Evolutionary conservation across 371 early-diverging fungal species (phyloP).

Genomic region (Rhizomucor pusillus): DNA sequence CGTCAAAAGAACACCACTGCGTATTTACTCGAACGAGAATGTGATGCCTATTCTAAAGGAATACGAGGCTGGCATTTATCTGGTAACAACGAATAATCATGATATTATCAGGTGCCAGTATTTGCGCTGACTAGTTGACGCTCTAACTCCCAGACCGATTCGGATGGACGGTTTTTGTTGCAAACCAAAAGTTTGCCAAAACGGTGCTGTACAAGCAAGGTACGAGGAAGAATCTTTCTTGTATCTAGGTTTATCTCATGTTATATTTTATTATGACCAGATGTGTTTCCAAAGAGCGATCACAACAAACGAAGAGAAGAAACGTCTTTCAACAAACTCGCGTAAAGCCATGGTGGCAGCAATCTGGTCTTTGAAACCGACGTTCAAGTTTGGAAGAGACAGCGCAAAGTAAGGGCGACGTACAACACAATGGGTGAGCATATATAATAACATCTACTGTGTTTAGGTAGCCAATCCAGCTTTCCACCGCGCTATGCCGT

Average conservation of each 20-base stretch:
- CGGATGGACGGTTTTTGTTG: constrained; percentile 1
- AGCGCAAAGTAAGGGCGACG: constrained; percentile 31
- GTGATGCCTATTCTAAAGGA: background rate
- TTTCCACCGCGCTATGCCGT: constrained; percentile 42
- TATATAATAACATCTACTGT: no score
- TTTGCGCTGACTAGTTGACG: background rate
- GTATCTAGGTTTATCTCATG: no score
- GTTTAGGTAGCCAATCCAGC: constrained; percentile 40
- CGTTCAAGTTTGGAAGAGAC: constrained; percentile 17
- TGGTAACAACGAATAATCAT: no score
- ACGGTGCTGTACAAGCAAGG: constrained; percentile 8
- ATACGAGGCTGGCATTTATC: background rate
- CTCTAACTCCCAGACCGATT: background rate
- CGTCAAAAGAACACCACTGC: background rate
- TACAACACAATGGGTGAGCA: no score
- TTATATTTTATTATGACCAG: no score
- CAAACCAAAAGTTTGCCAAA: constrained; percentile 7
- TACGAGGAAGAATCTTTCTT: no score
- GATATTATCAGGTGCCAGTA: background rate
- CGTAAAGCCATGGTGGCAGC: background rate
- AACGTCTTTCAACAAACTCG: background rate
- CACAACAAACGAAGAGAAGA: background rate
- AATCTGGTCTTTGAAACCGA: background rate
- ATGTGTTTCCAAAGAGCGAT: background rate
- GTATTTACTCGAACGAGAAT: background rate